phyloP scores from a whole-genome alignment of 2,329 filamentous ascomycete species.

The Apiospora arundinis region DNA sequence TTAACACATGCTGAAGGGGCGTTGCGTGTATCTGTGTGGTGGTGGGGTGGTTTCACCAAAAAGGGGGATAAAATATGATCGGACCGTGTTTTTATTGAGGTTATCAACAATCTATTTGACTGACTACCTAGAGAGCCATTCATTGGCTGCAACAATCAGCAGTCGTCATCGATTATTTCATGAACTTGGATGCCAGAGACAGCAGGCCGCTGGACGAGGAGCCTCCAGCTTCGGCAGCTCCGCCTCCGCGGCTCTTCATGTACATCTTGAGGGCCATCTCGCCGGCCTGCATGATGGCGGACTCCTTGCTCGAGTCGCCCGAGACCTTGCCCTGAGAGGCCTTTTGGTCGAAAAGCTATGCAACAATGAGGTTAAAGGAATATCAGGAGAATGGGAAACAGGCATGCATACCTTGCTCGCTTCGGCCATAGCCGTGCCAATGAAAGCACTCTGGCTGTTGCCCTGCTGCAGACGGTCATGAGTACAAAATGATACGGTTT shows the following conservation, averaged over 20 bases:
- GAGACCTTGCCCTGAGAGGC: conserved; percentile 58
- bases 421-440: conserved; percentile 87
- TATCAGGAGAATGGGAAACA: conserved; percentile 20
- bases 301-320: conserved; percentile 76
- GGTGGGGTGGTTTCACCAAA: too few species aligned
- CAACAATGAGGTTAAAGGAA: conserved; percentile 19
- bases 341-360: conserved; percentile 66
- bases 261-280: conserved; percentile 93
- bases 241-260: conserved; percentile 76
- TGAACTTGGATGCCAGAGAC: conserved; percentile 41
- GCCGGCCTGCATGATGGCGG: conserved; percentile 77
- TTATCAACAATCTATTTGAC: too few species aligned
- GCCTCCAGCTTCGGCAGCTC: conserved; percentile 44
- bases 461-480: conserved; percentile 37
- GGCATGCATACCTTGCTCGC: conserved; percentile 70
- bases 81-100: too few species aligned
- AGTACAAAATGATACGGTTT: neutral
- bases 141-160: neutral
- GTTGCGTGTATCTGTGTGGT: too few species aligned
- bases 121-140: too few species aligned
- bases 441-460: conserved; percentile 76
- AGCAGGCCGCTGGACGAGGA: conserved; percentile 35
- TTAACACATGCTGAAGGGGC: too few species aligned
- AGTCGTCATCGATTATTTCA: conserved; percentile 22
- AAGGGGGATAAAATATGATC: too few species aligned